Base-by-base conservation (phyloP, 2,329 filamentous ascomycete species). In the Camillea tinctor region DNA sequence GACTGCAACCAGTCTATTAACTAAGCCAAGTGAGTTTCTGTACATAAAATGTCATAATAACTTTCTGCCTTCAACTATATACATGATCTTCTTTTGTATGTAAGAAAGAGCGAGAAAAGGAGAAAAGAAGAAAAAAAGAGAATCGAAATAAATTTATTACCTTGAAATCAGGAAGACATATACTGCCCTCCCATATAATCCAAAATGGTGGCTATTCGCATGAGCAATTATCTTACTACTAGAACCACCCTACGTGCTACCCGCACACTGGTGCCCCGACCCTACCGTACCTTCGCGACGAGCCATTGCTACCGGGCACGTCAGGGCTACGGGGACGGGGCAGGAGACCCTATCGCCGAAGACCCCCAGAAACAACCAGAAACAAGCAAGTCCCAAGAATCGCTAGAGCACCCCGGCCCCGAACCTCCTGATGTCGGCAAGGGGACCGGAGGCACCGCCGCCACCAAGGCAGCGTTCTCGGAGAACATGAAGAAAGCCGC, bases 321-420 rank as follows among this genome's bases (percentile, higher is more conserved):
- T 8, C 70, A 74, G 68, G 76, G 76, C 17, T 80, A 79, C 58
- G 77, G 78, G n/a, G 74, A 78, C 58, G 76, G 71, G 24, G 66
- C 76, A 56, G 76, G 76, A 17, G 66, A 76, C 50, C 77, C 77
- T 1, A 63, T 63, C 30, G 73, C 66, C 19, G 73, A 76, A 50
- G 69, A 74, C 26, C 76, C 77, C 3, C 70, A 76, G 61, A 63
- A 72, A 13, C 77, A 79, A 63, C 73, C 72, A 1, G 26, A 60
- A 0, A 67, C 74, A 13, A 74, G 65, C 52, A 56, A 57, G 22
- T 70, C 68, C 1, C 74, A 76, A 60, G 64, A 75, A 19, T 60
- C 72, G 8, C 69, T 67, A 8, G 79, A 81, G 60, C 79, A 81
- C 60, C 79, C 79, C 1, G 78, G 79, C 2, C 78, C 78, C 4